Evolutionary conservation across 108 stramenopile genomes (phyloP).

Genomic region (Skeletonema costatum): DNA sequence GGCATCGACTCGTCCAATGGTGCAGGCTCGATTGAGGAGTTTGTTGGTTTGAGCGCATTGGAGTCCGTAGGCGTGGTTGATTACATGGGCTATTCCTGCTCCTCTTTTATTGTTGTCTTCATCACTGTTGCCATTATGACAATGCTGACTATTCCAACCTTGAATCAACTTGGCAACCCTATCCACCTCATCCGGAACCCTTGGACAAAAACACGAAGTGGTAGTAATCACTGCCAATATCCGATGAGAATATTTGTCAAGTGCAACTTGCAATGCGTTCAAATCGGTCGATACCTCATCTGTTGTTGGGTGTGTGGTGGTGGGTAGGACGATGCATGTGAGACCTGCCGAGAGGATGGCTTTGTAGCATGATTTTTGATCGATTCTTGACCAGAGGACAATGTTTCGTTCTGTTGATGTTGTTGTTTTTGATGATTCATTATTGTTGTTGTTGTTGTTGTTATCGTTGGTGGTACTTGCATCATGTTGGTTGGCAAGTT

Average conservation of each 20-base stretch:
- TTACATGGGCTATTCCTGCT: constrained; percentile 82
- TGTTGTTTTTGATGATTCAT: background rate
- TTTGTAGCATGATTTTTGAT: constrained; percentile 99
- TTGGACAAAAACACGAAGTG: constrained; percentile 98
- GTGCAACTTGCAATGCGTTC: constrained; percentile 68
- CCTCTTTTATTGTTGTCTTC: background rate
- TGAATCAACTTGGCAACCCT: constrained; percentile 85
- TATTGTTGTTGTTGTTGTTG: constrained; percentile 2
- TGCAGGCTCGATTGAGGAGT: constrained; percentile 82
- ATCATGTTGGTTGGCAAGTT: background rate
- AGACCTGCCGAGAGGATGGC: constrained; percentile 92
- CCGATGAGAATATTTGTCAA: constrained; percentile 50
- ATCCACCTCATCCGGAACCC: constrained; percentile 94
- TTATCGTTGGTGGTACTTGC: background rate
- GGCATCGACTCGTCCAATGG: constrained; percentile 95
- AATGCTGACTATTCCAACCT: constrained; percentile 22
- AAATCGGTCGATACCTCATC: constrained; percentile 93
- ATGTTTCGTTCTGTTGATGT: constrained; percentile 44
- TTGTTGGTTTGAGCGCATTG: constrained; percentile 86
- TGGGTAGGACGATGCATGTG: constrained; percentile 87
- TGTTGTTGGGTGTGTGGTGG: constrained; percentile 53
- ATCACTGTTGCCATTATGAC: background rate
- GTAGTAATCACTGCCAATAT: constrained; percentile 94
- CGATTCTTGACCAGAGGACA: constrained; percentile 95
- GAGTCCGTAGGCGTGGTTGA: constrained; percentile 99